Base-by-base conservation (phyloP, 805 yeast genomes). In the Wickerhamomyces mucosus region DNA sequence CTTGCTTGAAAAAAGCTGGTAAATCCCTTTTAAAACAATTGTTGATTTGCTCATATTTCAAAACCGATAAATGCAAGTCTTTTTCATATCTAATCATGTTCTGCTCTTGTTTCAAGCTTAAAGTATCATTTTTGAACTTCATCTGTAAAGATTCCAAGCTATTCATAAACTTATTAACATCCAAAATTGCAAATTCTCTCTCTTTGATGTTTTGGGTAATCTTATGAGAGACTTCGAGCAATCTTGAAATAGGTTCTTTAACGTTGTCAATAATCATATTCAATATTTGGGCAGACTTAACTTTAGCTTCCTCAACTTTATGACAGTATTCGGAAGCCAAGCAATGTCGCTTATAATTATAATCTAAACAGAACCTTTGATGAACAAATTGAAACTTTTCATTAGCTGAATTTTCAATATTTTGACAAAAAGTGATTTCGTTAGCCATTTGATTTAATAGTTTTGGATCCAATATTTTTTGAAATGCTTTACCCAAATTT, bases 11-110 rank as follows among this genome's bases (percentile, higher is more conserved):
- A 29, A 70, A 65, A 4, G 37, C 29, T 0, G 78, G 77, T 1
- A 75, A 42, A 26, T 72, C 79, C 19, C 35, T 36, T 35, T 69
- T 68, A 37, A 74, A 51, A 4, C 40, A 31, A 5, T 43, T 38
- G 43, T 71, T 68, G 21, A 59, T 38, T 9, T 37, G 29, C 3
- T 63, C 61, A 41, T 63, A 69, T 29, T 44, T 63, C 45, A 36
- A 54, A 35, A 40, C 57, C 38, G 42, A 53, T 32, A 45, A 47
- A 37, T 46, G 57, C 18, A 50, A 27, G 32, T 48, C 49, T 36
- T 50, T 51, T 30, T 53, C 51, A 16, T 50, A 48, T 26, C 55
- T 55, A 21, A 54, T 44, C 31, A 54, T 39, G 22, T 51, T 49
- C 31, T 56, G 57, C 29, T 59, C 60, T 29, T 66, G 60, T 15